Base-by-base conservation (phyloP, 179 eudicot species). In the Drosera spatulata region DNA sequence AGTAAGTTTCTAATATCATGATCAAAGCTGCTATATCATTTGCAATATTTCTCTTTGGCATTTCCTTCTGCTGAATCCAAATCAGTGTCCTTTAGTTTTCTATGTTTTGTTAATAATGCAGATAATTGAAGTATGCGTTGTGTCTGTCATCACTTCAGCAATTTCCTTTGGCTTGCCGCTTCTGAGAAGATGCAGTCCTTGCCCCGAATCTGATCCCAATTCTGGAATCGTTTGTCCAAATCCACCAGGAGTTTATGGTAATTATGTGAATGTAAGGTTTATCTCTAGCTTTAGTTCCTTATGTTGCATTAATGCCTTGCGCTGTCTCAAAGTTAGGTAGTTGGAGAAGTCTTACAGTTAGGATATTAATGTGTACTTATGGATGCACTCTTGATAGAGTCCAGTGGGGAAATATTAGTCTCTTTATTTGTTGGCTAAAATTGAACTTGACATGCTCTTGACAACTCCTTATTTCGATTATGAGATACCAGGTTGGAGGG, bases 201-300 rank as follows among this genome's bases (percentile, higher is more conserved):
- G 96, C 66, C 99, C 99, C 43, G 91, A 76, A 67, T 67, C 86
- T 38, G 95, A 86, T 70, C 70, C 73, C 47, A 61, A 53, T 70
- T 69, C 79, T 64, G 75, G 80, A 59, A 79, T 82, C 73, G 96
- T 79, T 59, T 93, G 99, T 62, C 99, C 99, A 50, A 88, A 85
- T 58, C 90, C 93, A n/a, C 99, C 99, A 43, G 99, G 99, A 66
- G 81, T 84, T 88, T 93, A 84, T 56, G 99, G 99, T 62, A 93
- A 93, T 75, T 93, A 93, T 71, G 99, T 93, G 48, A 88, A 88
- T 75, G 99, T 93, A 78, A 77, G 99, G 56, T 43, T 46, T 39
- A 3, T 41, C 41, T 11, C 12, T 45, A 54, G 3, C 15, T 37
- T 41, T 8, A 8, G 42, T 42, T 38, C n/a, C 7, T 14, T 6